A percentile compares a stretch with the other conserved stretches of the same genome.
These are phyloP conservation scores for Gillenia trifoliata DNA, from an alignment of 306 rosid species.

Conservation along the genomic window DNA sequence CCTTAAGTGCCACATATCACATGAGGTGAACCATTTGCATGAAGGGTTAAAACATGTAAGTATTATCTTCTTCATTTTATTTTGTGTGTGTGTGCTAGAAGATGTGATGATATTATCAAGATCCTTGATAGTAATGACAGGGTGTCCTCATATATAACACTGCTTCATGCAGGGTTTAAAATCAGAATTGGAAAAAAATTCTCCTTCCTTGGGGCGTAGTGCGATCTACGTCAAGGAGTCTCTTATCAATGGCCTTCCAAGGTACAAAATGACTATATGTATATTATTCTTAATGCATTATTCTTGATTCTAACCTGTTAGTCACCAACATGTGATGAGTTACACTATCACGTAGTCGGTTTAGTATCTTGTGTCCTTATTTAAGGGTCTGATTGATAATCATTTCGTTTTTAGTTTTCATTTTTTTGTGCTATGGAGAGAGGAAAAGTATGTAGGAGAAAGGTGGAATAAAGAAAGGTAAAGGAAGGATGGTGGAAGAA, in stretches of 20 bases:
- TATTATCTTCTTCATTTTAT: slow-evolving; percentile 8
- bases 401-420: neutral
- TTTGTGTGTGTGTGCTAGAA: neutral
- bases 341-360: neutral
- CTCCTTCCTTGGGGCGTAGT: slow-evolving; percentile 87
- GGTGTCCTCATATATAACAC: slow-evolving; percentile 8
- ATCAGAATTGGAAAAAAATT: slow-evolving; percentile 93
- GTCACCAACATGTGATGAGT: slow-evolving; percentile 1
- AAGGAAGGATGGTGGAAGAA: no score
- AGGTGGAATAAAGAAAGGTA: neutral
- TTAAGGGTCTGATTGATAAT: neutral
- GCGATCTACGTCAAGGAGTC: slow-evolving; percentile 85
- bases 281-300: slow-evolving; percentile 1
- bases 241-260: slow-evolving; percentile 85
- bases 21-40: slow-evolving; percentile 95
- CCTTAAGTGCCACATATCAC: slow-evolving; percentile 98
- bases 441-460: neutral
- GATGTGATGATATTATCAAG: neutral
- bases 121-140: neutral
- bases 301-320: neutral
- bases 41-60: slow-evolving; percentile 98
- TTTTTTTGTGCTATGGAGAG: neutral
- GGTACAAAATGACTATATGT: slow-evolving; percentile 32
- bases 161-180: slow-evolving; percentile 67
- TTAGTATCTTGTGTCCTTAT: slow-evolving; percentile 1